These are phyloP conservation scores for Phytophthora chlamydospora DNA, from an alignment of 352 stramenopile genomes.

Conservation along the genomic window DNA sequence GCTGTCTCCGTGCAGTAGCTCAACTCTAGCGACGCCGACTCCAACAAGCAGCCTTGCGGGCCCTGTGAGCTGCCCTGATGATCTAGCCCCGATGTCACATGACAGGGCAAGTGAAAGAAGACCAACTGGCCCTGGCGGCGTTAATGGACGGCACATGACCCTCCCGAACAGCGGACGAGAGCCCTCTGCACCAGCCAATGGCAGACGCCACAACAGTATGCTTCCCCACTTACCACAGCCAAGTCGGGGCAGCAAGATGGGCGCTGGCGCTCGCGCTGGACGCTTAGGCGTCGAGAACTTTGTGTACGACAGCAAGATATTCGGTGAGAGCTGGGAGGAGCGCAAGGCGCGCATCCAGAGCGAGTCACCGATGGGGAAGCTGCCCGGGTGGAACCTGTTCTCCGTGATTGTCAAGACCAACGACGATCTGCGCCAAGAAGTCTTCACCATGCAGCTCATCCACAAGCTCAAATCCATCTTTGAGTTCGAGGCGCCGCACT, in stretches of 20 bases:
- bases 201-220: conserved; percentile 25
- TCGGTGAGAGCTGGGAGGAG: conserved; percentile 75
- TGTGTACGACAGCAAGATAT: conserved; percentile 83
- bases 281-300: conserved; percentile 63
- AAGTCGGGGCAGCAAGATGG: conserved; percentile 38
- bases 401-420: conserved; percentile 98
- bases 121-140: conserved; percentile 10
- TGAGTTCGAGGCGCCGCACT: conserved; percentile 87
- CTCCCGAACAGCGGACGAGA: conserved; percentile 23
- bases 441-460: conserved; percentile 98
- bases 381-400: conserved; percentile 90
- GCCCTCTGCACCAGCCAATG: conserved; percentile 4
- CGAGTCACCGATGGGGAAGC: conserved; percentile 77
- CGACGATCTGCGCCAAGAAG: conserved; percentile 97
- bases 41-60: conserved; percentile 14
- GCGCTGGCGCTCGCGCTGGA: conserved; percentile 22
- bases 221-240: conserved; percentile 34
- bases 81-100: conserved; percentile 4
- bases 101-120: conserved; percentile 14
- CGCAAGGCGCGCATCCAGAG: conserved; percentile 61
- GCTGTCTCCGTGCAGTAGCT: conserved; percentile 32
- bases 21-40: conserved; percentile 34
- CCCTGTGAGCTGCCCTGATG: conserved; percentile 14
- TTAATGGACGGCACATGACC: conserved; percentile 25
- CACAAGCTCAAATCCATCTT: conserved; percentile 95